Percentiles rank a stretch among this genome's conserved stretches.
phyloP scores from a whole-genome alignment of 2,329 filamentous ascomycete species.

The Scedosporium dehoogii region DNA sequence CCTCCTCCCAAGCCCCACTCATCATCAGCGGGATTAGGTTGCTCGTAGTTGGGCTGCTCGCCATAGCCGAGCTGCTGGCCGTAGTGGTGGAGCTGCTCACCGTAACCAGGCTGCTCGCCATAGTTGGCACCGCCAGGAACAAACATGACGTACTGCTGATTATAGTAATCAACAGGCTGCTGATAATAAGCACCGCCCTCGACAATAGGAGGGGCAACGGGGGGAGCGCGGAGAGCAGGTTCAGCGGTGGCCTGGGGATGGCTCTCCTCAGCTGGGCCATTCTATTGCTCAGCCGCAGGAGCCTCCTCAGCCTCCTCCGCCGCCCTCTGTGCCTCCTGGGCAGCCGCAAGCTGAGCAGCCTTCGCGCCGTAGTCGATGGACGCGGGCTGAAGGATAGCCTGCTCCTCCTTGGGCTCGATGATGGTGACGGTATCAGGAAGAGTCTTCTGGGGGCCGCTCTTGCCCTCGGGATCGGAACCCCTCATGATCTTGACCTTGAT shows the following conservation, averaged over 20 bases:
- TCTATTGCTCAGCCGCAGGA: conserved; percentile 33
- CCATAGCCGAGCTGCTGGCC: neutral
- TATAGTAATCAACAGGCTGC: neutral
- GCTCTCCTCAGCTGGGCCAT: conserved; percentile 10
- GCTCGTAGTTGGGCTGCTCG: neutral
- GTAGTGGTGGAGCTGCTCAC: neutral
- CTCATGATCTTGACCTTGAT: conserved; percentile 99
- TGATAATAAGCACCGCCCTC: neutral
- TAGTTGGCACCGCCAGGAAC: neutral
- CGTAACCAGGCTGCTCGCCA: neutral
- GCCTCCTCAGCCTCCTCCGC: conserved; percentile 50
- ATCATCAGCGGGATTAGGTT: neutral
- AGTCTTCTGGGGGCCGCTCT: conserved; percentile 93
- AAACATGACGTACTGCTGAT: neutral
- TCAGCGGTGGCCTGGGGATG: neutral
- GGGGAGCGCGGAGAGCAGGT: neutral
- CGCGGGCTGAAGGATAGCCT: conserved; percentile 86
- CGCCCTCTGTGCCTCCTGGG: conserved; percentile 57
- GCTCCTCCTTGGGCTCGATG: conserved; percentile 99
- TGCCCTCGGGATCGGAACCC: conserved; percentile 98
- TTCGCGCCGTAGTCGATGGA: conserved; percentile 99
- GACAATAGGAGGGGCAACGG: neutral
- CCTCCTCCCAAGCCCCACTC: neutral
- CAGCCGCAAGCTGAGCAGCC: conserved; percentile 39
- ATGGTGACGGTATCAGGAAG: conserved; percentile 98